Conservation (phyloP, 345 rosid genomes). For the Hibiscus syriacus region DNA sequence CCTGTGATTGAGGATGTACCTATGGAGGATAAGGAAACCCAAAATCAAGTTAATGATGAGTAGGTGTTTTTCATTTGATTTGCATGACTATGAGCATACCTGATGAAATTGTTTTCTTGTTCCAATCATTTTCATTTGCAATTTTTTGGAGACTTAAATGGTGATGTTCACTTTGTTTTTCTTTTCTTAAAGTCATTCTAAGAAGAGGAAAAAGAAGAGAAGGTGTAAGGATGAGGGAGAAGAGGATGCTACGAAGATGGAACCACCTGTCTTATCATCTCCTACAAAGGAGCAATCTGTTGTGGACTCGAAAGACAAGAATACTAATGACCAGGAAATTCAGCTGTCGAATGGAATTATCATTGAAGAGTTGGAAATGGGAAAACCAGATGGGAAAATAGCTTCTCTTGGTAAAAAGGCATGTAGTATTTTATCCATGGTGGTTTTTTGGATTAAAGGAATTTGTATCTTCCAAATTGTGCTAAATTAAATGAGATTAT, state of each 20-base stretch:
- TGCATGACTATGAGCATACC: background rate
- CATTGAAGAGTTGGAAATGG: constrained; percentile 36
- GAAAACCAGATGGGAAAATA: constrained; percentile 32
- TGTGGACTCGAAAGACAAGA: background rate
- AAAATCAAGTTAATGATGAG: background rate
- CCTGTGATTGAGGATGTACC: background rate
- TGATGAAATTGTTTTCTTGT: background rate
- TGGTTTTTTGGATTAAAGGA: no score
- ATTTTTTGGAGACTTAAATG: no score
- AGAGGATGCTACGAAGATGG: constrained; percentile 12
- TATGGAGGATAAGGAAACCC: background rate
- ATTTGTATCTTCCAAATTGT: no score
- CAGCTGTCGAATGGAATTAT: constrained; percentile 32
- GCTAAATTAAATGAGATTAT: no score
- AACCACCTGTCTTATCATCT: background rate
- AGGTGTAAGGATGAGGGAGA: constrained; percentile 15
- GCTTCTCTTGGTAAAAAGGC: no score
- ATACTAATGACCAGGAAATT: constrained; percentile 21
- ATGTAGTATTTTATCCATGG: no score
- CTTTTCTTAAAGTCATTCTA: no score
- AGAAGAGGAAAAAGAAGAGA: constrained; percentile 27
- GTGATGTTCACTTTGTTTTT: no score
- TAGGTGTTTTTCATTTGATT: background rate
- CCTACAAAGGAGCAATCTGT: background rate
- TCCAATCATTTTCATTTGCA: no score